These are phyloP conservation scores for Nitzschia sp. DNA, from an alignment of 108 stramenopile species.

Conservation along the genomic window DNA sequence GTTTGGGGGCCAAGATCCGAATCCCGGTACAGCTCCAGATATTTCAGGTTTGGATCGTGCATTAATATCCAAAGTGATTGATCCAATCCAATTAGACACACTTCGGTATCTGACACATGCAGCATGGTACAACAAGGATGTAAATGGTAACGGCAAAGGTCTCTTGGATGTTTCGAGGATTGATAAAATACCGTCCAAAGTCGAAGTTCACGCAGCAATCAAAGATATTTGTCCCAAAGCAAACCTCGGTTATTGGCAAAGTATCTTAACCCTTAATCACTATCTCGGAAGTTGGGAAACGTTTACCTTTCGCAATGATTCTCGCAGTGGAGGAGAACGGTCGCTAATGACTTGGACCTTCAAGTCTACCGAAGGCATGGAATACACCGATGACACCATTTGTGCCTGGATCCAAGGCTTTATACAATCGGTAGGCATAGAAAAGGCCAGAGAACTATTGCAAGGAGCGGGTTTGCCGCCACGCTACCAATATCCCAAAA, in stretches of 20 bases:
- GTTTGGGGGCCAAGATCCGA: too few relatives aligned
- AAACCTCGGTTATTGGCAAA: conserved; percentile 8
- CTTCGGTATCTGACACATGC: conserved; percentile 12
- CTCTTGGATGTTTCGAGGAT: conserved; percentile 16
- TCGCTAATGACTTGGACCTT: not conserved
- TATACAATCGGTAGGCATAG: not conserved
- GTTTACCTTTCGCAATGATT: conserved; percentile 26
- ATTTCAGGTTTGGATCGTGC: too few relatives aligned
- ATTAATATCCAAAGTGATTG: too few relatives aligned
- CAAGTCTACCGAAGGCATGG: not conserved
- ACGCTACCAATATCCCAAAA: too few relatives aligned
- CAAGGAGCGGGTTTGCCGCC: not conserved
- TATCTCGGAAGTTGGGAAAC: conserved; percentile 30
- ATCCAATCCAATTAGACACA: conserved; percentile 5
- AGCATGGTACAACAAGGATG: conserved; percentile 3
- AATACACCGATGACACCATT: conserved; percentile 11
- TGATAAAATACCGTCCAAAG: conserved; percentile 8
- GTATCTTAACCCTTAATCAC: conserved; percentile 24
- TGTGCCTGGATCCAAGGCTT: conserved; percentile 18
- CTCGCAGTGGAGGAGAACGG: conserved; percentile 15
- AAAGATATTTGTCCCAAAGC: not conserved
- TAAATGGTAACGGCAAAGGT: conserved; percentile 12
- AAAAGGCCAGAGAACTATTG: not conserved
- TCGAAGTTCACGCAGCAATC: conserved; percentile 21
- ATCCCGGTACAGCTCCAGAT: too few relatives aligned